phyloP scores from a whole-genome alignment of 2,329 filamentous ascomycete genomes.

The Trichoderma atrobrunneum region DNA sequence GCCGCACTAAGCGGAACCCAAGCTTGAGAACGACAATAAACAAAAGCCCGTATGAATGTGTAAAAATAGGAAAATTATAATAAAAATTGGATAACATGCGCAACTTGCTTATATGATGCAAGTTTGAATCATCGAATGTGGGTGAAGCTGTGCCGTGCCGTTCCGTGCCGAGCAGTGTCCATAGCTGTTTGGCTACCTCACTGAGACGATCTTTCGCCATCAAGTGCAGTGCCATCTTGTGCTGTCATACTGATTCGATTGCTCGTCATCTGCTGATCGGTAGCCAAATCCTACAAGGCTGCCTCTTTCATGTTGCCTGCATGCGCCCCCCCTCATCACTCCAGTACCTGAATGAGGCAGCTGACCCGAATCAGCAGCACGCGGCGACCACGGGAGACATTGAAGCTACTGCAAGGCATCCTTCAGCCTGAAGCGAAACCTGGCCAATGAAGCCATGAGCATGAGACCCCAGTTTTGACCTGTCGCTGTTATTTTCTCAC shows the following conservation, averaged over 20 bases:
- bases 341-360: not conserved
- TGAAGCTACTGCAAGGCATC: constrained; percentile 1
- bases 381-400: not conserved
- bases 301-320: not conserved
- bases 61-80: not conserved
- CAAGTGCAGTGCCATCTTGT: not conserved
- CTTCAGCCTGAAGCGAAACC: not conserved
- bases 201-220: not conserved
- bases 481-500: not conserved
- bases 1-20: constrained; percentile 18
- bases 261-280: not conserved
- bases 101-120: not conserved
- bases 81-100: not conserved
- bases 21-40: not conserved
- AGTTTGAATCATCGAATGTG: not conserved
- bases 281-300: not conserved
- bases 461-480: not conserved
- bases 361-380: constrained; percentile 4
- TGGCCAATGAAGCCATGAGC: not conserved
- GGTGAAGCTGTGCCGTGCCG: not conserved
- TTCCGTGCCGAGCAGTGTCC: not conserved
- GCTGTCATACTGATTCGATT: not conserved
- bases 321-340: not conserved
- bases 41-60: not conserved
- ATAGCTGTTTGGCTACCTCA: not conserved